Base-by-base conservation (phyloP, 2,329 filamentous ascomycete genomes). In the Colletotrichum karsti region DNA sequence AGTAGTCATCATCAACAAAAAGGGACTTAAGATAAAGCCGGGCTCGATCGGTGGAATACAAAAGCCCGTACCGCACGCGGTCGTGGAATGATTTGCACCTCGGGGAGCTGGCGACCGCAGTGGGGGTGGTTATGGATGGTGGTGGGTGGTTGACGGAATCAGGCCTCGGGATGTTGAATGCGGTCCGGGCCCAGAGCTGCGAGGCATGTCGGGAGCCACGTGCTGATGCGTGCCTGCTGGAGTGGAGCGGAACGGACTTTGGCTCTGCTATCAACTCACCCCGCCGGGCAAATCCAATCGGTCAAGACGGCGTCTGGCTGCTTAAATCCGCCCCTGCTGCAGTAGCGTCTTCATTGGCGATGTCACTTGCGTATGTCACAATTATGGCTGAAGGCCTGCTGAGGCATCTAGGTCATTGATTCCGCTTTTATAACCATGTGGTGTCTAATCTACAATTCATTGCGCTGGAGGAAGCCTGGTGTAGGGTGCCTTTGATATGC, bases 391-490 rank as follows among this genome's bases (percentile, higher is more conserved):
- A 10, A 8, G 13, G 30, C 13, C n/a, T 53, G 50, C 22, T 42
- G 6, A 20, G n/a, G 50, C 30, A 53, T 53, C 12, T 44, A 3
- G 13, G 44, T 46, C 54, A 63, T 56, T 56, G 33, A 46, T 54
- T 63, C 37, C 58, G 54, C 63, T 55, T n/a, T 41, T 26, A 28
- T 30, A 33, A 48, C 63, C 35, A 30, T 54, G 26, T 28, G 37
- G 37, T 28, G 22, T 46, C 33, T 53, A 57, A 20, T 64, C 64
- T 63, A 63, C 59, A 53, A 37, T 12, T 26, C 26, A 18, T 42
- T 56, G 59, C 51, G 42, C 64, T 53, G 44, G 35, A 64, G 30
- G 51, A 42, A 51, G 26, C 51, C n/a, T 28, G 28, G 2, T 48
- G n/a, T n/a, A n/a, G n/a, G n/a, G n/a, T n/a, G n/a, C n/a, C n/a